These are phyloP conservation scores for Pulveroboletus ravenelii DNA, from an alignment of 768 basidiomycete genomes.

Conservation along the genomic window DNA sequence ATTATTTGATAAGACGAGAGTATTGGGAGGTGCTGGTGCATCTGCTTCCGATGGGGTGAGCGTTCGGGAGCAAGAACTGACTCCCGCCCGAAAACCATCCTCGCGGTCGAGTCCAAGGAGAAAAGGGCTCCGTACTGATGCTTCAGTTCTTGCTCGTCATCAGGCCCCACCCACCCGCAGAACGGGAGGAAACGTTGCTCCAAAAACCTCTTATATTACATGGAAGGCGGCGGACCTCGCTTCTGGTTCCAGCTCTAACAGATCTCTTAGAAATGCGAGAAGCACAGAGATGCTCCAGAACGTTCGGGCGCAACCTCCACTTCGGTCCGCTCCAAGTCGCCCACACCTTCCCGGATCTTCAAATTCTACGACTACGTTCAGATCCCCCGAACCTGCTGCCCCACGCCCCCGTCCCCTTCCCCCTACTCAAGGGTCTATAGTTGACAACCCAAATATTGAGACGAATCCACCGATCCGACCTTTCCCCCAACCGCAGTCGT, in stretches of 20 bases:
- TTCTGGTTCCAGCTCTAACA: slow-evolving; percentile 32
- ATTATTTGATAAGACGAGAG: slow-evolving; percentile 15
- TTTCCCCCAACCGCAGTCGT: slow-evolving; percentile 24
- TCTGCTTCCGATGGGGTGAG: slow-evolving; percentile 21
- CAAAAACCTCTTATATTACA: slow-evolving; percentile 16
- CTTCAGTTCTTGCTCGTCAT: slow-evolving; percentile 21
- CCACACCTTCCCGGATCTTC: slow-evolving; percentile 23
- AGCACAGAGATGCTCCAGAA: slow-evolving; percentile 29
- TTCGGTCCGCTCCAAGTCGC: slow-evolving; percentile 30
- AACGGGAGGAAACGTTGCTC: slow-evolving; percentile 25
- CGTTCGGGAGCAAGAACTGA: slow-evolving; percentile 18
- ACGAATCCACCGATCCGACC: slow-evolving; percentile 14
- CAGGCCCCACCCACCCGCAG: slow-evolving; percentile 8
- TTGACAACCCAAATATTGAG: slow-evolving; percentile 20
- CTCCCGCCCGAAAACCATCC: slow-evolving; percentile 9
- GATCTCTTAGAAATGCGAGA: slow-evolving; percentile 23
- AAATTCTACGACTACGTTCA: slow-evolving; percentile 9
- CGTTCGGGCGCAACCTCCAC: slow-evolving; percentile 14
- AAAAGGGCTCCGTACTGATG: slow-evolving; percentile 21
- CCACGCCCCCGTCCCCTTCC: slow-evolving; percentile 30
- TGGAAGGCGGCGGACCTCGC: slow-evolving; percentile 32
- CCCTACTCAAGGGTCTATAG: slow-evolving; percentile 22
- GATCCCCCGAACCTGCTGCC: slow-evolving; percentile 17
- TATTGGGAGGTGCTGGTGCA: slow-evolving; percentile 10
- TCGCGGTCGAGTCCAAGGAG: slow-evolving; percentile 17